Base-by-base conservation (phyloP, 2,329 filamentous ascomycete genomes). In the Fusarium sambucinum region DNA sequence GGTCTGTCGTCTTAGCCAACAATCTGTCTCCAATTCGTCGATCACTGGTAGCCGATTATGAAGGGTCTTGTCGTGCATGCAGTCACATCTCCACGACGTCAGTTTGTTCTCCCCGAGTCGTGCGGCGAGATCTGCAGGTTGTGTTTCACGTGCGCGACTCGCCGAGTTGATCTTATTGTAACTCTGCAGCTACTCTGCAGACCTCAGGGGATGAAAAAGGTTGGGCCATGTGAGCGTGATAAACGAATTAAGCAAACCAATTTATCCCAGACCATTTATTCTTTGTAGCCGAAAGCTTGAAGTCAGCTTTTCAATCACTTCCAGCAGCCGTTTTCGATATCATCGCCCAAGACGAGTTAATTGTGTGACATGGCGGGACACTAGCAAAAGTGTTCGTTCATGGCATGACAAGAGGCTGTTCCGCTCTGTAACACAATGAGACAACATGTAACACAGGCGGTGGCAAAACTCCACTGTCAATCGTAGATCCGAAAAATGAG, bases 121-220 rank as follows among this genome's bases (percentile, higher is more conserved):
- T 53, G 51, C 29, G 30, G 53, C 41, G 23, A 62, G 66, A 67
- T 69, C 66, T 69, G 41, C 61, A 58, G 14, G 37, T 30, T 14
- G 25, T 23, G 57, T 63, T 48, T 47, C 44, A 63, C 57, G 6
- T 33, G 51, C 51, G 30, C 46, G 52, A 67, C 51, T 67, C 52
- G 19, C n/a, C 14, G 27, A 44, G 30, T 19, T 62, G 27, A 32
- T 42, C 6, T 37, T 8, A 9, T 9, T 27, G 8, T 9, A 27
- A 27, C 32, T 38, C 6, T 29, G 25, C 16, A 23, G 32, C 25
- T 19, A 41, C 38, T 38, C n/a, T 38, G 11, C 35, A 21, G 35
- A 4, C 35, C 35, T 21, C 35, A 1, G 7, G 35, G 1, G 35
- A n/a, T 38, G 11, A 12, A 38, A 8, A 4, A 38, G 2, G 2